These are phyloP conservation scores for Pseudoneurospora amorphoporcata DNA, from an alignment of 495 filamentous ascomycete species.

Conservation along the genomic window DNA sequence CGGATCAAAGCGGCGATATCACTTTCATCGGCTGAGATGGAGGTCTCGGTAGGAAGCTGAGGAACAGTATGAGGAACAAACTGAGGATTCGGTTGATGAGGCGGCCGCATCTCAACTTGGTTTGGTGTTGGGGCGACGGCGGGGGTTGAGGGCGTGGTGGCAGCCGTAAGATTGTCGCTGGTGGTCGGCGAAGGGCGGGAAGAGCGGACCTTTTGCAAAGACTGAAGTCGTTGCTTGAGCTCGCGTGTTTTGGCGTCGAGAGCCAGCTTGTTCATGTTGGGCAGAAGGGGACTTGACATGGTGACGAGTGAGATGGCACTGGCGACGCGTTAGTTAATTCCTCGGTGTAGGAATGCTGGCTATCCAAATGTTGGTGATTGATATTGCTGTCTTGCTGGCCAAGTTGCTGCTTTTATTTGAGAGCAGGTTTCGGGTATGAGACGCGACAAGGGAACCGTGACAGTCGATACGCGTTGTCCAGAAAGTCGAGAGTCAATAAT, in stretches of 20 bases:
- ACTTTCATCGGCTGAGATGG: conserved; percentile 11
- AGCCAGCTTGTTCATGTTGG: neutral
- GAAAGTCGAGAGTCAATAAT: neutral
- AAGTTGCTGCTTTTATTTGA: neutral
- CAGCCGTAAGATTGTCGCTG: neutral
- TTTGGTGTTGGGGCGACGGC: neutral
- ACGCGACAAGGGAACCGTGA: neutral
- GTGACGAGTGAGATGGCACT: neutral
- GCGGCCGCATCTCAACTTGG: neutral
- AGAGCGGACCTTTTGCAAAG: neutral
- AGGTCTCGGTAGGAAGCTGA: neutral
- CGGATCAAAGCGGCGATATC: conserved; percentile 18
- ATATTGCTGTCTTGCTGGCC: neutral
- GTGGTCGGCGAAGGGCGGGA: neutral
- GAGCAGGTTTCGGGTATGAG: neutral
- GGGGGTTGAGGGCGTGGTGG: neutral
- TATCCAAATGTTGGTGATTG: neutral
- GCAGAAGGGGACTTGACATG: neutral
- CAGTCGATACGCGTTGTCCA: neutral
- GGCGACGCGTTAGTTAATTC: neutral
- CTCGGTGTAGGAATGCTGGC: neutral
- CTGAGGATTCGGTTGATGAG: neutral
- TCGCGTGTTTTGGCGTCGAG: neutral
- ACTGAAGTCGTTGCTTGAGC: neutral
- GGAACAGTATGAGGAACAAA: conserved; percentile 3